phyloP scores from a whole-genome alignment of 345 rosid species.

The Clausena lansium region DNA sequence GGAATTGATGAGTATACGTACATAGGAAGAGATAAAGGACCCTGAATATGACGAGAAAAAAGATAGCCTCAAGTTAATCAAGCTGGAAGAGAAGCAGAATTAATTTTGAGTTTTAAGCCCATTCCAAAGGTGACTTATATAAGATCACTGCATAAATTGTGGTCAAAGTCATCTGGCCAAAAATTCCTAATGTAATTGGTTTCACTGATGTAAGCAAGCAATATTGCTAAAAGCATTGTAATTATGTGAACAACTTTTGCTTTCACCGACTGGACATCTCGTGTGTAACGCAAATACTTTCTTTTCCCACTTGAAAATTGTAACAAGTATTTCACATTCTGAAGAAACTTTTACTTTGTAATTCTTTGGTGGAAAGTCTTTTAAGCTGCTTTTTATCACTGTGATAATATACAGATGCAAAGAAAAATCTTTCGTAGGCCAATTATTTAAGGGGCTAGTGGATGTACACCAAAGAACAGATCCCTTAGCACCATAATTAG shows the following conservation, averaged over 20 bases:
- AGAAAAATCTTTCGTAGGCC: not conserved
- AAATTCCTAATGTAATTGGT: not conserved
- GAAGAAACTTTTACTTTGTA: not conserved
- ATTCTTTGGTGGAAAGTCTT: not conserved
- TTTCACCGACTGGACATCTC: not conserved
- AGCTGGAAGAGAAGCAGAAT: not conserved
- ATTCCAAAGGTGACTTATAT: not conserved
- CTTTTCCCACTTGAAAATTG: not conserved
- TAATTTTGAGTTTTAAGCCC: not conserved
- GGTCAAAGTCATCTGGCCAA: not conserved
- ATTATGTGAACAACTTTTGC: not conserved
- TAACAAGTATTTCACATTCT: not conserved
- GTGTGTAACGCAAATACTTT: not conserved
- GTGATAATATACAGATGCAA: not conserved
- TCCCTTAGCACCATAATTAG: not conserved
- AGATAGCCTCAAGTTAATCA: not conserved
- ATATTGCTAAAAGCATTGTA: not conserved
- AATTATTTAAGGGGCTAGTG: not conserved
- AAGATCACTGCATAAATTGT: not conserved
- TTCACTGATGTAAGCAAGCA: not conserved
- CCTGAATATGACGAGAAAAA: too few relatives aligned
- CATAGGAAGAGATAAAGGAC: not conserved
- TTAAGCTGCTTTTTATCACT: not conserved
- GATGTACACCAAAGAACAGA: not conserved
- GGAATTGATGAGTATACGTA: not conserved